Base-by-base conservation (phyloP, 2,329 filamentous ascomycete species). In the Bipolaris oryzae region DNA sequence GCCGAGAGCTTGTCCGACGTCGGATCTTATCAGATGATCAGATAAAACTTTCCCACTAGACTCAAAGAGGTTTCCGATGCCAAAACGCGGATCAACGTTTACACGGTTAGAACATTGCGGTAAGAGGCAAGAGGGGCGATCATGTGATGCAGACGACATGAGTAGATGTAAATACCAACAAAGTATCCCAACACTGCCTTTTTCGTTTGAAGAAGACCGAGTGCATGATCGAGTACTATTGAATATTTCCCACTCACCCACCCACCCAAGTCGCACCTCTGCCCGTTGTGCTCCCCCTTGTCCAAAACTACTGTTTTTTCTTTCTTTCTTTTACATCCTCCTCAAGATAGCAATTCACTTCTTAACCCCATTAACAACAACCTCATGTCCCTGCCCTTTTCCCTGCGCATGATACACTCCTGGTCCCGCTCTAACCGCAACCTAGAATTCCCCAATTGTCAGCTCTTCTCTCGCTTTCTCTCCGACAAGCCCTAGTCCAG, bases 1-100 rank as follows among this genome's bases (percentile, higher is more conserved):
- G 59, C 35, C 3, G 0, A 21, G 7, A 3, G 10, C 9, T 11
- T 2, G 9, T 42, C 55, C 58, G 62, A 57, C 49, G n/a, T 59
- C 53, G 62, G 57, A 44, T 56, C 48, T 59, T 59, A 61, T 63
- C 58, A 54, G 60, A 63, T 63, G 60, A 59, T 63, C 51, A 48
- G 57, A 64, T 63, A 60, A 61, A 49, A 55, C 7, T 13, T 35
- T 34, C 15, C 10, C 13, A n/a, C 41, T 18, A 21, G 3, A 6
- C 35, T 21, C 1, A 2, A 50, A 50, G 16, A 18, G 11, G 45
- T 21, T 31, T 13, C 7, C 3, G 3, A 23, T 1, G 3, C 7
- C 13, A 10, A 7, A 11, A 23, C 18, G 25, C 20, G 42, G 34
- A 23, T 21, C n/a, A 50, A 18, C 34, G 16, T 44, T 44, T 18